Base-by-base conservation (phyloP, 176 grass and related monocot species). In the Eremochloa ophiuroides region DNA sequence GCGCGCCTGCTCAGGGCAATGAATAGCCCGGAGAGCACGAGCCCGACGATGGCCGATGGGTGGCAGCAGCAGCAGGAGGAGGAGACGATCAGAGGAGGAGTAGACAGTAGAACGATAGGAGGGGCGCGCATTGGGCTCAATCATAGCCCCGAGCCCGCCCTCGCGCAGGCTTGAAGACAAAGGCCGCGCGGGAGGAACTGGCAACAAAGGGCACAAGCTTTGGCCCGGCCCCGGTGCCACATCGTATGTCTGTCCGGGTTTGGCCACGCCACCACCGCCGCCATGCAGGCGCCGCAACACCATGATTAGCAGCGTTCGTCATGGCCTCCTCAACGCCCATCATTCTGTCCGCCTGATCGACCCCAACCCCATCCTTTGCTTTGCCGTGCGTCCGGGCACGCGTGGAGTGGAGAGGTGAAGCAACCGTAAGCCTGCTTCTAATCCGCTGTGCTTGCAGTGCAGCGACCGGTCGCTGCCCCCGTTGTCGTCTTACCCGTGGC, bases 301-400 rank as follows among this genome's bases (percentile, higher is more conserved):
- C 74, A 97, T 97, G 81, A 94, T 94, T 23, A 51, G 48, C 40
- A 53, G 38, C 80, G 42, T 78, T 84, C 89, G 87, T 88, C 89
- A 87, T 76, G 80, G 48, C 83, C 47, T 77, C 56, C 48, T 65
- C 76, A 29, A 73, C 67, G 41, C 13, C 71, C 76, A 97, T 92
- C 94, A 94, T 94, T 43, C 44, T 90, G 94, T 85, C 91, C 84
- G 85, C 82, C 66, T 41, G 41, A 80, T 46, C 18, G 34, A 27
- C 68, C 69, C 26, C 62, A 35, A 67, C 17, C 27, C 10, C 22
- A 55, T 23, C 51, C 74, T 41, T 78, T 3, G 56, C 15, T 31
- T 29, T 34, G 15, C 76, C 27, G 80, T 76, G 58, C 29, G n/a
- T n/a, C n/a, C n/a, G n/a, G 75, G 70, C 63, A 68, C 31, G 63